Evolutionary conservation across 2,329 filamentous ascomycete genomes (phyloP).

Genomic region (Teratosphaeriaceae sp.): DNA sequence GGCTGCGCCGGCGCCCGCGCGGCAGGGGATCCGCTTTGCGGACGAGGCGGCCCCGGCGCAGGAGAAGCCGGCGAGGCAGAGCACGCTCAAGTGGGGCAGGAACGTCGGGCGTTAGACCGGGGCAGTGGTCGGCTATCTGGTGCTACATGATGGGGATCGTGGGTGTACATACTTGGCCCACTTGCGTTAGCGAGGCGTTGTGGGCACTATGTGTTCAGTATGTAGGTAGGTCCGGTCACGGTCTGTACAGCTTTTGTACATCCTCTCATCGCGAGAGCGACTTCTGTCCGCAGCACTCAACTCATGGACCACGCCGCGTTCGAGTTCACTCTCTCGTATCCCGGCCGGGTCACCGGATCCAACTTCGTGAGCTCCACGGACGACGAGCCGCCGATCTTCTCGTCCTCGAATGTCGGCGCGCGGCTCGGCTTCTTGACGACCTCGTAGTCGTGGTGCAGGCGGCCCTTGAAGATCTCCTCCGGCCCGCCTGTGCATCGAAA

Average conservation of each 20-base stretch:
- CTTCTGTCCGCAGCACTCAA: no score
- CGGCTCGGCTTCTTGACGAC: not conserved
- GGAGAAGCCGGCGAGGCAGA: slow-evolving; percentile 15
- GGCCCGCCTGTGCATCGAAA: slow-evolving; percentile 1
- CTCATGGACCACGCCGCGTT: no score
- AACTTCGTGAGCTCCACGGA: slow-evolving; percentile 1
- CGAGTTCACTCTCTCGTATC: slow-evolving; percentile 6
- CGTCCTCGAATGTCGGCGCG: not conserved
- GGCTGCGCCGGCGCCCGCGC: slow-evolving; percentile 4
- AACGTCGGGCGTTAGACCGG: slow-evolving; percentile 21
- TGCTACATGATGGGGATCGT: no score
- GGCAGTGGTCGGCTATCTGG: no score
- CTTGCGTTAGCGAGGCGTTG: no score
- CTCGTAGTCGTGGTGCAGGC: slow-evolving; percentile 1
- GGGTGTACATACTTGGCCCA: no score
- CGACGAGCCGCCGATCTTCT: not conserved
- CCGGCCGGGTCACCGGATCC: not conserved
- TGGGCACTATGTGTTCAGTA: no score
- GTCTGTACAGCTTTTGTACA: no score
- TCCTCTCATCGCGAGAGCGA: no score
- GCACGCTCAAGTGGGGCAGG: slow-evolving; percentile 25
- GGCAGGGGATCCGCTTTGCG: slow-evolving; percentile 22
- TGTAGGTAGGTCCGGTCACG: no score
- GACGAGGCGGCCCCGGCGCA: slow-evolving; percentile 11
- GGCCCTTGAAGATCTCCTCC: slow-evolving; percentile 4